Conservation (phyloP, 2,329 filamentous ascomycete species). For the Aspergillus ochraceus region DNA sequence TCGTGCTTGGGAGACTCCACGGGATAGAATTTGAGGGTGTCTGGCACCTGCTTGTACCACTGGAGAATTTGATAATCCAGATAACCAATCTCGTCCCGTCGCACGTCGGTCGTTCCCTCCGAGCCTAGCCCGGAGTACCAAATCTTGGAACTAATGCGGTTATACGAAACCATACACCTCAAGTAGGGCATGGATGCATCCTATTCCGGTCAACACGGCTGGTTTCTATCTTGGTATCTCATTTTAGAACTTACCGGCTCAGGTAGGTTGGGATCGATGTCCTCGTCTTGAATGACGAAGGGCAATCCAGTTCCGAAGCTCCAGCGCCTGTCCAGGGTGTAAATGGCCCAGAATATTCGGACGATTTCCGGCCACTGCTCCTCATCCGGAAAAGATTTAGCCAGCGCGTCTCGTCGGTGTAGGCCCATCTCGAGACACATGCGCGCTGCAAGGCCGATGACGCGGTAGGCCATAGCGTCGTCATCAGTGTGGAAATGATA, state of each 20-base stretch:
- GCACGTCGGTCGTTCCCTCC: conserved; percentile 65
- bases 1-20: conserved; percentile 50
- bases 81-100: conserved; percentile 72
- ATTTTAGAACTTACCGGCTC: conserved; percentile 63
- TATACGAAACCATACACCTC: conserved; percentile 81
- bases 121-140: conserved; percentile 77
- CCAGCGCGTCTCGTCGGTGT: conserved; percentile 74
- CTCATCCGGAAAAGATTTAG: conserved; percentile 65
- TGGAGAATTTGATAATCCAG: conserved; percentile 81
- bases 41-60: conserved; percentile 77
- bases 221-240: not conserved
- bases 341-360: conserved; percentile 82
- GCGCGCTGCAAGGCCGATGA: conserved; percentile 79
- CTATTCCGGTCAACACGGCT: conserved; percentile 23
- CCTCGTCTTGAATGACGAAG: conserved; percentile 79
- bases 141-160: conserved; percentile 78
- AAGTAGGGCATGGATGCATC: conserved; percentile 65
- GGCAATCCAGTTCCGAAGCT: conserved; percentile 87
- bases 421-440: conserved; percentile 79
- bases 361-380: conserved; percentile 67
- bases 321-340: conserved; percentile 83
- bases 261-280: conserved; percentile 77
- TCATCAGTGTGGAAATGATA: conserved; percentile 87
- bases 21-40: conserved; percentile 63
- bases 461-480: conserved; percentile 80